These are phyloP conservation scores for Haematococcus lacustris DNA, from an alignment of 139 green algal species.

Conservation along the genomic window DNA sequence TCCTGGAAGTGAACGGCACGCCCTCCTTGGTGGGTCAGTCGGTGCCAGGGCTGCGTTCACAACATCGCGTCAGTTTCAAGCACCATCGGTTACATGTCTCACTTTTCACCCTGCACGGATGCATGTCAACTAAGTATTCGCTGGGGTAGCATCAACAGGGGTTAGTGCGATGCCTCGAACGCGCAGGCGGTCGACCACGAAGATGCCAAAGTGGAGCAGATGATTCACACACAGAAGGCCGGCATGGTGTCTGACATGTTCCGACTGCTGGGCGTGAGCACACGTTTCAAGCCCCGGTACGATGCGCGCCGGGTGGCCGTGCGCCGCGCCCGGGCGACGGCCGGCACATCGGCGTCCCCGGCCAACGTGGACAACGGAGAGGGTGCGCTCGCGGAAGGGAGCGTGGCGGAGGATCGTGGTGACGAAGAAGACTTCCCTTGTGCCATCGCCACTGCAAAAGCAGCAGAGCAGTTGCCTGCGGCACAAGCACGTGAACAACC, in stretches of 20 bases:
- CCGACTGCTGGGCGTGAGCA: constrained; percentile 15
- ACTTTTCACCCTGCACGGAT: too few species aligned
- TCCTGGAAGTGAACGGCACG: constrained; percentile 58
- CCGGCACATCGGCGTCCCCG: background rate
- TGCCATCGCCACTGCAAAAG: background rate
- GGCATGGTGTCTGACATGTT: constrained; percentile 44
- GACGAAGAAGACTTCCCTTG: background rate
- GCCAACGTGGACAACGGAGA: background rate
- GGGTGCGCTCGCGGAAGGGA: background rate
- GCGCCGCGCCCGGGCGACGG: constrained; percentile 6
- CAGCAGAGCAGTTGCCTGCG: background rate
- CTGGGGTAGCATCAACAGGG: too few species aligned
- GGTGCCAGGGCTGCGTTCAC: too few species aligned
- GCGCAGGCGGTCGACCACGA: constrained; percentile 35
- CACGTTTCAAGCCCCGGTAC: constrained; percentile 38
- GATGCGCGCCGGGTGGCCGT: constrained; percentile 14
- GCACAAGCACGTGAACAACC: background rate
- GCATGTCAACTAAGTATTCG: too few species aligned
- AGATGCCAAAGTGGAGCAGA: constrained; percentile 25
- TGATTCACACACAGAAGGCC: constrained; percentile 40
- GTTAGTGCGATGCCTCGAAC: too few species aligned
- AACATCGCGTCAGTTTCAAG: too few species aligned
- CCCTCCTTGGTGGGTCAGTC: too few species aligned
- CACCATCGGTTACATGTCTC: too few species aligned
- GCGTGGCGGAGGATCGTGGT: background rate